These are phyloP conservation scores for Yamadazyma jaroonii DNA, from an alignment of 1,139 yeast species.

Conservation along the genomic window DNA sequence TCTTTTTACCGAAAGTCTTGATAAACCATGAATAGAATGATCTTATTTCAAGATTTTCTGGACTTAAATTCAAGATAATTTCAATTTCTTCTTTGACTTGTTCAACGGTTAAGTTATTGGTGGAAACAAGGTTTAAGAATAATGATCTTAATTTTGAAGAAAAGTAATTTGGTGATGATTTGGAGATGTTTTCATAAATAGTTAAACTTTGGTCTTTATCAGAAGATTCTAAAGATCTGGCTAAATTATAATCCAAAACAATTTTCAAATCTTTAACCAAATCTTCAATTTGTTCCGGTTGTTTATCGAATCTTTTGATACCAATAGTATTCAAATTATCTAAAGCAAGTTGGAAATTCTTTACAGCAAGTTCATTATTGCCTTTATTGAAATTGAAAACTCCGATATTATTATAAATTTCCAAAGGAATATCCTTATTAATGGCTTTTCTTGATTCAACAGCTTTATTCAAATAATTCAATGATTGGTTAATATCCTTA, in stretches of 20 bases:
- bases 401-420: conserved; percentile 79
- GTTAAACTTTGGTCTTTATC: conserved; percentile 44
- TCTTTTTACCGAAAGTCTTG: conserved; percentile 55
- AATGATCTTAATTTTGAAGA: conserved; percentile 75
- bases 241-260: conserved; percentile 58
- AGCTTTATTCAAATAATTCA: conserved; percentile 56
- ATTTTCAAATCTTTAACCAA: conserved; percentile 35
- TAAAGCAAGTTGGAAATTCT: conserved; percentile 50
- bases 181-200: conserved; percentile 55
- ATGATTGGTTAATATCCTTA: conserved; percentile 55
- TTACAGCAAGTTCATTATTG: conserved; percentile 42
- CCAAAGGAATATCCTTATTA: conserved; percentile 55
- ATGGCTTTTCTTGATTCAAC: conserved; percentile 49
- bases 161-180: conserved; percentile 65
- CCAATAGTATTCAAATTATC: conserved; percentile 16
- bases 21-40: conserved; percentile 93
- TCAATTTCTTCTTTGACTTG: conserved; percentile 54
- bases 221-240: conserved; percentile 57
- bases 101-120: conserved; percentile 30
- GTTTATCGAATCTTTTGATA: conserved; percentile 16
- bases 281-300: conserved; percentile 27
- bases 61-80: conserved; percentile 49
- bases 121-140: conserved; percentile 45
- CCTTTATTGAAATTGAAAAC: conserved; percentile 74
- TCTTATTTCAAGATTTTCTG: conserved; percentile 74